Evolutionary conservation across 148 eudicot species (phyloP).

Genomic region (Suaeda aralocaspica): DNA sequence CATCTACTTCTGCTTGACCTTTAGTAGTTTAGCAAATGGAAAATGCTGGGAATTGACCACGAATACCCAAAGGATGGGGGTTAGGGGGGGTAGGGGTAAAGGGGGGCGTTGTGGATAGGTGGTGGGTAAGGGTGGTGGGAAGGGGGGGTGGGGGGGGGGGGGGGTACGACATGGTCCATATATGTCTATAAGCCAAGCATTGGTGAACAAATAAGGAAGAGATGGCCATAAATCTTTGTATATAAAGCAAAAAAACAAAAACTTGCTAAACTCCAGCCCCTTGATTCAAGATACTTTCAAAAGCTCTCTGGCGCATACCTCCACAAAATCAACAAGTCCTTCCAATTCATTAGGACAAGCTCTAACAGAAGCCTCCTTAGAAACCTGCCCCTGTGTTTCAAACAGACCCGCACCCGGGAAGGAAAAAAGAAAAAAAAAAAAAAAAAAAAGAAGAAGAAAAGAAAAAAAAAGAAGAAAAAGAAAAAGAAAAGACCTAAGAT

Average conservation of each 20-base stretch:
- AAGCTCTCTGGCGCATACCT: conserved; percentile 51
- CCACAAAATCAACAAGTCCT: conserved; percentile 32
- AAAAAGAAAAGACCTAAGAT: conserved; percentile 21
- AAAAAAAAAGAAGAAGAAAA: not conserved
- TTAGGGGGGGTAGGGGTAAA: conserved; percentile 12
- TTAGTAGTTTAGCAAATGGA: conserved; percentile 45
- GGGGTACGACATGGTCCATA: conserved; percentile 14
- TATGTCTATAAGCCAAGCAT: conserved; percentile 4
- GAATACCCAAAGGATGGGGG: conserved; percentile 21
- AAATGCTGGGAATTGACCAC: conserved; percentile 28
- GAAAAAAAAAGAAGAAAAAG: conserved; percentile 8
- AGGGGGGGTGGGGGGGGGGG: conserved; percentile 12
- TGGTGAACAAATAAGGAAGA: conserved; percentile 7
- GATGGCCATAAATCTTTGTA: conserved; percentile 19
- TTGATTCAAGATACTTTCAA: conserved; percentile 9
- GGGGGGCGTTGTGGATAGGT: no score
- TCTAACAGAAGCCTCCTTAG: conserved; percentile 42
- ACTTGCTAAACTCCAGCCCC: conserved; percentile 15
- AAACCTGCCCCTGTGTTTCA: conserved; percentile 48
- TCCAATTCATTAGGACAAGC: conserved; percentile 45
- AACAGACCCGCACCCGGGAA: conserved; percentile 23
- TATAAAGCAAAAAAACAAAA: not conserved
- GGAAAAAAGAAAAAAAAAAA: not conserved
- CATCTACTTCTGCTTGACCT: conserved; percentile 36
- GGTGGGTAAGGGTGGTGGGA: conserved; percentile 10